These are phyloP conservation scores for Monosporascus sp. DNA, from an alignment of 2,329 filamentous ascomycete genomes.

Conservation along the genomic window DNA sequence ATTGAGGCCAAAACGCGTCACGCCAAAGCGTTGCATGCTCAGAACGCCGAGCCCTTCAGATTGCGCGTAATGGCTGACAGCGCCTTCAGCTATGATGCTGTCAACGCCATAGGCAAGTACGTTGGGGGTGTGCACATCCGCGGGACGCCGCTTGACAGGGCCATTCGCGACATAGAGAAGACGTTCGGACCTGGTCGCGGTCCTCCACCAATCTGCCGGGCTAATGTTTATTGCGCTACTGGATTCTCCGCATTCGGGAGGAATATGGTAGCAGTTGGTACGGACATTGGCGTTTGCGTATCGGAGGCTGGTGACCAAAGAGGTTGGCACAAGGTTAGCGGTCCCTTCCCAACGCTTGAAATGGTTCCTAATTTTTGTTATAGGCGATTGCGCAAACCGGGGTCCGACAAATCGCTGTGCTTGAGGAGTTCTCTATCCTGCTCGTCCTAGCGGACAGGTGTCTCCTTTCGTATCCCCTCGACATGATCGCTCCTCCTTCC, in stretches of 20 bases:
- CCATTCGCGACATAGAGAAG: conserved; percentile 82
- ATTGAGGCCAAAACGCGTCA: conserved; percentile 92
- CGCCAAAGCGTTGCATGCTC: conserved; percentile 78
- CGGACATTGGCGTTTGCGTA: conserved; percentile 89
- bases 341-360: not conserved
- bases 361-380: conserved; percentile 11
- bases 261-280: conserved; percentile 87
- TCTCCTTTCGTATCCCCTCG: conserved; percentile 88
- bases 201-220: conserved; percentile 74
- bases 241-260: conserved; percentile 81
- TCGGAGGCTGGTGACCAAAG: conserved; percentile 84
- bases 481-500: conserved; percentile 66
- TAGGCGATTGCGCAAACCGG: conserved; percentile 70
- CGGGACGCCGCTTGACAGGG: conserved; percentile 85
- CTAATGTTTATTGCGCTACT: conserved; percentile 87
- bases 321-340: conserved; percentile 78
- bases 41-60: conserved; percentile 94
- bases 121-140: conserved; percentile 66
- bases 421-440: conserved; percentile 93
- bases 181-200: conserved; percentile 65
- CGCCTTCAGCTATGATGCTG: conserved; percentile 75
- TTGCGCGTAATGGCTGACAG: conserved; percentile 88
- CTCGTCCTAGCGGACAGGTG: conserved; percentile 87
- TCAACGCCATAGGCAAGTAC: conserved; percentile 54
- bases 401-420: conserved; percentile 88